Evolutionary conservation across 1,284 basidiomycete species (phyloP), one percentile per base, ranked within the genome.

Genomic region (Ganoderma boninense): DNA sequence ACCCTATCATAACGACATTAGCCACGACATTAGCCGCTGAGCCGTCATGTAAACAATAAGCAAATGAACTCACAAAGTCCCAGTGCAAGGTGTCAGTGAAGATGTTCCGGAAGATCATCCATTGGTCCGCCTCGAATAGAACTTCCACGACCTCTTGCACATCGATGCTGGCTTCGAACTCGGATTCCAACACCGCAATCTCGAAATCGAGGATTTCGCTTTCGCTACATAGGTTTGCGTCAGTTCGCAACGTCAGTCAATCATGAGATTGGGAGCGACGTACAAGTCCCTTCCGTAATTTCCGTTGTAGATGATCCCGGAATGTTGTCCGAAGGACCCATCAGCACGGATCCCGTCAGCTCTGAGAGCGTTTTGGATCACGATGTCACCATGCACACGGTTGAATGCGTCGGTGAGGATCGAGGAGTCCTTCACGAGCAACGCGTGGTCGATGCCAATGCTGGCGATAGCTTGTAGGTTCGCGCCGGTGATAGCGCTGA

Each of bases 51-150:
- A 29, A 42, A 8, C 7, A 52, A 52, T 2, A 42, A 32, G 54
- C 44, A 38, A 13, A 57, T 14, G n/a, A 4, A 80, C 89, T 77
- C 72, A 91, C 90, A 74, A 90, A 88, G 72, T 92, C 90, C 89
- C 90, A 92, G 74, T 92, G 90, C 54, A 89, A 79, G 20, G 87
- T 83, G 23, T 84, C 80, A 1, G 90, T 91, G 59, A 86, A 70
- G 18, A 84, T 79, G 77, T 92, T 92, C n/a, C 83, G 82, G 73
- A 86, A 90, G 59, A 92, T 88, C 90, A 92, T 92, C 91, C 91
- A 93, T 69, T 82, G 82, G 74, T 85, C 81, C 13, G 84, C 88
- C 40, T 85, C 83, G 61, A 92, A 82, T 8, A 89, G 77, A 11
- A 83, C 82, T 14, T 83, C 84, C 68, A 91, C 85, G 0, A 87